phyloP scores from a whole-genome alignment of 495 filamentous ascomycete genomes.

The Xylaria palmicola region DNA sequence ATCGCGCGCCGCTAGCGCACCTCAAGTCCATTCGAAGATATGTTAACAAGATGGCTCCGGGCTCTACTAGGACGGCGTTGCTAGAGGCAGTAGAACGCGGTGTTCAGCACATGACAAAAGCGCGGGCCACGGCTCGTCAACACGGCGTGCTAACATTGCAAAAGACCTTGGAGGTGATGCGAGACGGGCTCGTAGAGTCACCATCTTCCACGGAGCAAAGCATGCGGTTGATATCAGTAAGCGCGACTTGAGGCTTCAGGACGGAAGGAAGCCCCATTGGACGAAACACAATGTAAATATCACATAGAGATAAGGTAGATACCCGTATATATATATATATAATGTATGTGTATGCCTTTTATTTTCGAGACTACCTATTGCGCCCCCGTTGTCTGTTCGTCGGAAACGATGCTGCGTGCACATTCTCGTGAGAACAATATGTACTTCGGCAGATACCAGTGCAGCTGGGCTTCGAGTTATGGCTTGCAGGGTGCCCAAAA shows the following conservation, averaged over 20 bases:
- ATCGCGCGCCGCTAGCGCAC: slow-evolving; percentile 25
- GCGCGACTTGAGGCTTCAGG: too few relatives aligned
- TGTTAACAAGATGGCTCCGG: slow-evolving; percentile 16
- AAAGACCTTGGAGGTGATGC: slow-evolving; percentile 9
- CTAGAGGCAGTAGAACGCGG: slow-evolving; percentile 16
- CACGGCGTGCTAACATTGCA: slow-evolving; percentile 7
- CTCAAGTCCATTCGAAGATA: slow-evolving; percentile 33
- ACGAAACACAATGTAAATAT: neutral
- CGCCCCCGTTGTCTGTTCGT: neutral
- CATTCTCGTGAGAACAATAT: too few relatives aligned
- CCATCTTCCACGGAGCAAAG: neutral
- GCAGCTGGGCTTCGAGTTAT: too few relatives aligned
- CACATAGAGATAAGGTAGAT: too few relatives aligned
- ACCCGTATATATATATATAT: too few relatives aligned
- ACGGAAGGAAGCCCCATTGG: too few relatives aligned
- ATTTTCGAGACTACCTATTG: neutral
- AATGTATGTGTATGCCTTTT: too few relatives aligned
- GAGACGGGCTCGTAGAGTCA: slow-evolving; percentile 1
- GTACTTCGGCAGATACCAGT: too few relatives aligned
- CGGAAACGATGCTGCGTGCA: neutral
- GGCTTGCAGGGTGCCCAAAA: neutral
- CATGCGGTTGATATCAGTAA: neutral
- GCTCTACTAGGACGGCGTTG: slow-evolving; percentile 1
- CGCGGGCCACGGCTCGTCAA: neutral
- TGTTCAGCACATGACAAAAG: neutral